phyloP scores from a whole-genome alignment of 768 basidiomycete species.

The Leccinum fibrillosum region DNA sequence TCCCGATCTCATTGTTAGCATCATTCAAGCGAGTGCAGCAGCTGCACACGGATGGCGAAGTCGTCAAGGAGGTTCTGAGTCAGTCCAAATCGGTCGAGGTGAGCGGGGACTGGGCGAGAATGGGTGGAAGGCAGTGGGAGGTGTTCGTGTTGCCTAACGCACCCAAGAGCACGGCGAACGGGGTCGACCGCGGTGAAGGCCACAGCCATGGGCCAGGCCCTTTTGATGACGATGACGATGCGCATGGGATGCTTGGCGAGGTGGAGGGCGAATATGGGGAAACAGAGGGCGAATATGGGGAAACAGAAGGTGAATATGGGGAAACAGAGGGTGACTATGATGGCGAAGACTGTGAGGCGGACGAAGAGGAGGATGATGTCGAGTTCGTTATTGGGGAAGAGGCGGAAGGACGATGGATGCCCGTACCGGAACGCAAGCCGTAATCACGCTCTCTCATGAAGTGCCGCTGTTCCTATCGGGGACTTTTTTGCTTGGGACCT shows the following conservation, averaged over 20 bases:
- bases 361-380: conserved; percentile 75
- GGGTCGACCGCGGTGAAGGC: background rate
- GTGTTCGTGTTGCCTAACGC: conserved; percentile 61
- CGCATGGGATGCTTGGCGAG: conserved; percentile 6
- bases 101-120: conserved; percentile 62
- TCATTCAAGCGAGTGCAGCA: conserved; percentile 83
- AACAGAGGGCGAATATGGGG: background rate
- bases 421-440: conserved; percentile 31
- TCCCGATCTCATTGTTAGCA: conserved; percentile 74
- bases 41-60: conserved; percentile 54
- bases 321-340: conserved; percentile 29
- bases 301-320: conserved; percentile 17
- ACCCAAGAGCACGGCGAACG: conserved; percentile 37
- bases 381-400: conserved; percentile 64
- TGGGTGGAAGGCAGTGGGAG: conserved; percentile 58
- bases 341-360: conserved; percentile 34
- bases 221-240: background rate
- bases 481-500: background rate
- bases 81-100: conserved; percentile 73
- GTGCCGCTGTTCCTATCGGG: background rate
- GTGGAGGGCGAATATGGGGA: conserved; percentile 22
- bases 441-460: conserved; percentile 1
- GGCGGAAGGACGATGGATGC: conserved; percentile 37
- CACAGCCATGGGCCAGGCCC: background rate
- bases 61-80: conserved; percentile 68